phyloP scores from a whole-genome alignment of 2,329 filamentous ascomycete species.

The Tympanopsis confertula region DNA sequence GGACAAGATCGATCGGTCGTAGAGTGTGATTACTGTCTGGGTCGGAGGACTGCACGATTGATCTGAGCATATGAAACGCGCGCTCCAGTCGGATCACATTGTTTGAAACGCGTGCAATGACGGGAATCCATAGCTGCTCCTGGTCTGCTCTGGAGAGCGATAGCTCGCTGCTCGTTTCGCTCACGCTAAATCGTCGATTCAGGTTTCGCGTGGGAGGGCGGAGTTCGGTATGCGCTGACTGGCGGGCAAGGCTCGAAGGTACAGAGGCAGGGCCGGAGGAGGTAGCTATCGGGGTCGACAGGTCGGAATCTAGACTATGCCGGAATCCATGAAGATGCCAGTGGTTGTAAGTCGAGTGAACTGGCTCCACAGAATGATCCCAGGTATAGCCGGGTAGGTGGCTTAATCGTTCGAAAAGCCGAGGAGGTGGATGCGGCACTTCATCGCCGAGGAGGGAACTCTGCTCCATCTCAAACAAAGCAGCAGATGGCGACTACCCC shows the following conservation, averaged over 20 bases:
- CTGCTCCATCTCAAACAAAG: slow-evolving; percentile 10
- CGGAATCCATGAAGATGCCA: slow-evolving; percentile 36
- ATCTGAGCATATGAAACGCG: slow-evolving; percentile 47
- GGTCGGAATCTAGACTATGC: slow-evolving; percentile 23
- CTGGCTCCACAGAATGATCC: slow-evolving; percentile 20
- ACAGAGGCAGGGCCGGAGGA: slow-evolving; percentile 16
- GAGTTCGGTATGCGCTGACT: slow-evolving; percentile 26
- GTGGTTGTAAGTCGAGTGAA: slow-evolving; percentile 43
- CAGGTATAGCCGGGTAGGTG: slow-evolving; percentile 33
- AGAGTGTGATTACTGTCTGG: slow-evolving; percentile 45
- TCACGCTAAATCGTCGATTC: too few species aligned
- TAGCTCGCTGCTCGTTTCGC: slow-evolving; percentile 29
- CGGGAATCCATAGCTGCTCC: slow-evolving; percentile 26
- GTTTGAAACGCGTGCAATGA: slow-evolving; percentile 49
- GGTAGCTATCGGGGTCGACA: slow-evolving; percentile 17
- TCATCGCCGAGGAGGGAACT: slow-evolving; percentile 26
- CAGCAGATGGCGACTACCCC: slow-evolving; percentile 5
- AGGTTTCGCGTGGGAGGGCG: slow-evolving; percentile 23
- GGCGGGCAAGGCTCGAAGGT: slow-evolving; percentile 23
- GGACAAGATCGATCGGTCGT: slow-evolving; percentile 43
- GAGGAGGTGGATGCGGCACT: slow-evolving; percentile 28
- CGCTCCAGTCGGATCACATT: slow-evolving; percentile 50
- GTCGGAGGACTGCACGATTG: slow-evolving; percentile 40
- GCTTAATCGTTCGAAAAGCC: slow-evolving; percentile 31
- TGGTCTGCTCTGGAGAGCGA: slow-evolving; percentile 23